Evolutionary conservation across 2,329 filamentous ascomycete species (phyloP), one percentile per base, ranked within the genome.

Genomic region (Cladobotryum protrusum): DNA sequence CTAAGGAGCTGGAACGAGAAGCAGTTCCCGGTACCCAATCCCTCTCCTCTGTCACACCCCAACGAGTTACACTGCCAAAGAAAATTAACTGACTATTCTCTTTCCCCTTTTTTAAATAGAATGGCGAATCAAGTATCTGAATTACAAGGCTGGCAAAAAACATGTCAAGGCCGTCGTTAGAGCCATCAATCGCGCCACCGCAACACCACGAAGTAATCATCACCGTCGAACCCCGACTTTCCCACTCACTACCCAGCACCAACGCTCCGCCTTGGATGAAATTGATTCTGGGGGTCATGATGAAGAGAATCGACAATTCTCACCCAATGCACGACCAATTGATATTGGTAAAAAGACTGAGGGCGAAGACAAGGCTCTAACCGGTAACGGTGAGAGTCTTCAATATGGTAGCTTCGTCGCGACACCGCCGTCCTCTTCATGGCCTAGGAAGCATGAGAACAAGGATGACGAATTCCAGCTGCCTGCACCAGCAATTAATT

Each of bases 61-160:
- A 43, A 43, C 19, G 39, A 15, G 42, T 41, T 47, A 35, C 29
- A 37, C 18, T 15, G 17, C 40, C 37, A 36, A 15, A 17, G 8
- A 47, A 15, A 15, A 45, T n/a, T 20, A 29, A 45, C 12, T 13
- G 17, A 17, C 19, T 45, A 41, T 9, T 36, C 14, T 37, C 24
- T 34, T 18, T 11, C 9, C 32, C 29, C 37, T 5, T 18, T 19
- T 15, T 18, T 12, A 18, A 17, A 24, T 58, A 85, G 82, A 97
- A 80, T 97, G 92, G 92, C 83, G 87, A 62, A 80, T 85, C 67
- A 95, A 96, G 69, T 97, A 96, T 68, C 79, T 97, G 59, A 83
- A 96, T 70, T 97, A 97, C 76, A 96, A 95, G 77, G 83, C 83
- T 50, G 92, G 90, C 53, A 97, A 97, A 72, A 96, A 96, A 72